These are phyloP conservation scores for Fraxinus albicans DNA, from an alignment of 305 asterid species.

Conservation along the genomic window DNA sequence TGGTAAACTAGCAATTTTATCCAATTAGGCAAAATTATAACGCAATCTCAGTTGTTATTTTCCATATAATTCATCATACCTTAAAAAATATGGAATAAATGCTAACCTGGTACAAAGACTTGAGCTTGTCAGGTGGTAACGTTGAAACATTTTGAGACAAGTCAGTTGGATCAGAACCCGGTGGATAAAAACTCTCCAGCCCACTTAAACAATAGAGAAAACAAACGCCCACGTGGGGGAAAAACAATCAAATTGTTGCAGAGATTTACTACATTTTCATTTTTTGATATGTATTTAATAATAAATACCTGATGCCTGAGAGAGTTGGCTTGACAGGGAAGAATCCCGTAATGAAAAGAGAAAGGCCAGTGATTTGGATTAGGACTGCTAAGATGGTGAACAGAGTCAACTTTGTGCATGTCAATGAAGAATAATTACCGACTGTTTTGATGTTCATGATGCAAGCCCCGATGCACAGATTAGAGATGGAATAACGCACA, in stretches of 20 bases:
- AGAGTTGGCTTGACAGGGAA: slow-evolving; percentile 84
- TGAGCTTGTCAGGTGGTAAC: slow-evolving; percentile 56
- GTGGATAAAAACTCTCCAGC: slow-evolving; percentile 72
- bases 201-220: slow-evolving; percentile 47
- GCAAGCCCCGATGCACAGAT: not conserved
- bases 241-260: not conserved
- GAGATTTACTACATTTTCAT: not conserved
- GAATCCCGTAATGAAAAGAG: slow-evolving; percentile 67
- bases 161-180: slow-evolving; percentile 45
- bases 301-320: slow-evolving; percentile 63
- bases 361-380: slow-evolving; percentile 67
- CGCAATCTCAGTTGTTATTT: not conserved
- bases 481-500: not conserved
- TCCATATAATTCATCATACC: not conserved
- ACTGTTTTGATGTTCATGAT: slow-evolving; percentile 13
- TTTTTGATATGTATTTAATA: not conserved
- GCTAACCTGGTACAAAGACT: slow-evolving; percentile 62
- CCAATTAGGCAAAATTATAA: slow-evolving; percentile 7
- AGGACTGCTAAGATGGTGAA: slow-evolving; percentile 51
- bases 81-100: not conserved
- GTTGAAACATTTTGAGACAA: slow-evolving; percentile 38
- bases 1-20: not conserved
- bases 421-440: slow-evolving; percentile 30
- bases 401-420: slow-evolving; percentile 57
- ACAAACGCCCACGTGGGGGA: not conserved